Evolutionary conservation across 352 stramenopile genomes (phyloP).

Genomic region (Pythium vanterpoolii): DNA sequence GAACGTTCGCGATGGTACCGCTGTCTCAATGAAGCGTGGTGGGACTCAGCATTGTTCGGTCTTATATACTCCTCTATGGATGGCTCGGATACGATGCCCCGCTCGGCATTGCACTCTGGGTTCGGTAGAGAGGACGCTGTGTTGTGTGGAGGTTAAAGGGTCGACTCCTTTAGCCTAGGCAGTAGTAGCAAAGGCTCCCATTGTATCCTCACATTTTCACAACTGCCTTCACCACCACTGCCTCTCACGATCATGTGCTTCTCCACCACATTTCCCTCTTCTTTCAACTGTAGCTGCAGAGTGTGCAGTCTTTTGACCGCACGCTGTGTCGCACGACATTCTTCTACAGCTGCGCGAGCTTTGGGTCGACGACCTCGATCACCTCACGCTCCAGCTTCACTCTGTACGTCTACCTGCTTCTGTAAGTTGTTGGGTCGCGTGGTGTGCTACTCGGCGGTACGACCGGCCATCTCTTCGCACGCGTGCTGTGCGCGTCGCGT

Average conservation of each 20-base stretch:
- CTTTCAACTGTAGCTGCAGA: neutral
- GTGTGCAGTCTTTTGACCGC: neutral
- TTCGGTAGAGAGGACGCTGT: too few species aligned
- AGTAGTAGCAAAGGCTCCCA: too few species aligned
- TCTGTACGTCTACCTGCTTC: neutral
- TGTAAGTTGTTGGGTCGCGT: neutral
- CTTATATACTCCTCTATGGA: neutral
- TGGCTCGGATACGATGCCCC: too few species aligned
- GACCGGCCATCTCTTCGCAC: constrained; percentile 13
- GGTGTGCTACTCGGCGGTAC: constrained; percentile 16
- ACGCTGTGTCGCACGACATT: constrained; percentile 11
- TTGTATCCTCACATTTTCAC: too few species aligned
- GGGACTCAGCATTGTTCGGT: neutral
- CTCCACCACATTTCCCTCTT: neutral
- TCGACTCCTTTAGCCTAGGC: too few species aligned
- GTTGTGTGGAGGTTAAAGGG: too few species aligned
- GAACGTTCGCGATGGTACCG: constrained; percentile 15
- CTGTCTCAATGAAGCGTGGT: constrained; percentile 10
- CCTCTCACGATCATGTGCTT: neutral
- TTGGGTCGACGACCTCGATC: neutral
- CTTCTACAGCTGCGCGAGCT: constrained; percentile 1
- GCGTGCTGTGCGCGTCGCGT: constrained; percentile 11
- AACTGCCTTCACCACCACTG: too few species aligned
- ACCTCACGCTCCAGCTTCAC: neutral
- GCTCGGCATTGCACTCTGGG: too few species aligned